Base-by-base conservation (phyloP, 441 rosid genomes). In the Populus trichocarpa region DNA sequence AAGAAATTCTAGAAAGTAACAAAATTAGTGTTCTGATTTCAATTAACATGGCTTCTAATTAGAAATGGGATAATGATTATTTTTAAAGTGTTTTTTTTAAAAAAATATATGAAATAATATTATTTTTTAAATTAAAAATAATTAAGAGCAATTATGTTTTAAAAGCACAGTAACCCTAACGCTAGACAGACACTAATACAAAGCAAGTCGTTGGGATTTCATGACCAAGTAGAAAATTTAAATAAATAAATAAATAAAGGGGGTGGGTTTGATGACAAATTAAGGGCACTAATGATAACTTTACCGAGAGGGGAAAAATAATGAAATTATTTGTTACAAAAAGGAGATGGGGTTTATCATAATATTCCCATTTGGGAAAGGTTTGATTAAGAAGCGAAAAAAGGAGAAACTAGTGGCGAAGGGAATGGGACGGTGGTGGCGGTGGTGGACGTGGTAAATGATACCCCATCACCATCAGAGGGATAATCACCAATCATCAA, bases 321-420 rank as follows among this genome's bases (percentile, higher is more conserved):
- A 38, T 10, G 13, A 38, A 78, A 70, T 81, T 77, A 84, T 74
- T 69, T 75, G 59, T 64, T 22, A 35, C 25, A 36, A 53, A 78
- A 81, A 83, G 82, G 35, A 57, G 85, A 77, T 71, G 80, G 78
- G 67, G 77, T 67, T 38, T 74, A 77, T 82, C 79, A 77, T 69
- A 77, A 89, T 87, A 90, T 89, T 90, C 93, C 86, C 75, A 77
- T 82, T 80, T 73, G 50, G 85, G 84, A 77, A 87, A 83, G 82
- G 71, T 30, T 75, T 74, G 30, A 71, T 71, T 6, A 22, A 76
- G 72, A 71, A 77, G 85, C 79, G 81, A 38, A 66, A 74, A 64
- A n/a, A 78, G 75, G 59, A 69, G 72, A 76, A 83, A 81, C 30
- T 76, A 75, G 81, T 80, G 87, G 73, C 14, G 72, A 25, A 82